Evolutionary conservation across 2,329 filamentous ascomycete species (phyloP).

Genomic region (Colletotrichum incanum): DNA sequence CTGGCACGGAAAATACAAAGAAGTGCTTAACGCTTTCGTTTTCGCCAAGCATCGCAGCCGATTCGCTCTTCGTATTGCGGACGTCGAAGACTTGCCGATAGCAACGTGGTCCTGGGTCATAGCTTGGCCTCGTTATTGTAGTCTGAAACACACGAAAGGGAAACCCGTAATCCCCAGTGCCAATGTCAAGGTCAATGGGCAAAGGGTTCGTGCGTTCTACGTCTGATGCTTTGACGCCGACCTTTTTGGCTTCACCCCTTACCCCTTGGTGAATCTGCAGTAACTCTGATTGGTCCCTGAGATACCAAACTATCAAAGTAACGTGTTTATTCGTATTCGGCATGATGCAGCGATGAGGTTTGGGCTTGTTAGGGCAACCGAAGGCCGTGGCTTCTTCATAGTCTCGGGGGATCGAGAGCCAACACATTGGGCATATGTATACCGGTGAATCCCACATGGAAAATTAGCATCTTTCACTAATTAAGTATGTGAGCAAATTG

Average conservation of each 20-base stretch:
- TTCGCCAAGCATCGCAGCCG: not conserved
- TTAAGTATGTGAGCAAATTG: not conserved
- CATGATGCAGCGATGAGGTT: not conserved
- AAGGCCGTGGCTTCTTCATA: not conserved
- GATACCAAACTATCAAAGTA: too few species aligned
- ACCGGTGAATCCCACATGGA: not conserved
- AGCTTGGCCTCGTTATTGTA: not conserved
- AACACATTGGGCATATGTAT: not conserved
- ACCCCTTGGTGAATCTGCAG: not conserved
- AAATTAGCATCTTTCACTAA: not conserved
- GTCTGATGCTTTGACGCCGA: not conserved
- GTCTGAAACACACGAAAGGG: conserved; percentile 2
- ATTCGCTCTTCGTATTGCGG: conserved; percentile 16
- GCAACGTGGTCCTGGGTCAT: not conserved
- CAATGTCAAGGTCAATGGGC: not conserved
- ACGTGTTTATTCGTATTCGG: conserved; percentile 19
- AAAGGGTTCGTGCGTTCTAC: conserved; percentile 3
- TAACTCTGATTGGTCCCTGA: too few species aligned
- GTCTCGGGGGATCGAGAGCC: too few species aligned
- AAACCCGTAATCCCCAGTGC: not conserved
- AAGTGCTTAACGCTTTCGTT: not conserved
- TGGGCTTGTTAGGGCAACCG: too few species aligned
- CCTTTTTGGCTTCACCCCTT: not conserved
- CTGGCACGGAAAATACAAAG: not conserved
- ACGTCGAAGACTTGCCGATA: not conserved